A percentile compares a stretch with the other conserved stretches of the same genome.
These are phyloP conservation scores for Chlamydomonas schloesseri DNA, from an alignment of 139 green algal species.

Conservation along the genomic window DNA sequence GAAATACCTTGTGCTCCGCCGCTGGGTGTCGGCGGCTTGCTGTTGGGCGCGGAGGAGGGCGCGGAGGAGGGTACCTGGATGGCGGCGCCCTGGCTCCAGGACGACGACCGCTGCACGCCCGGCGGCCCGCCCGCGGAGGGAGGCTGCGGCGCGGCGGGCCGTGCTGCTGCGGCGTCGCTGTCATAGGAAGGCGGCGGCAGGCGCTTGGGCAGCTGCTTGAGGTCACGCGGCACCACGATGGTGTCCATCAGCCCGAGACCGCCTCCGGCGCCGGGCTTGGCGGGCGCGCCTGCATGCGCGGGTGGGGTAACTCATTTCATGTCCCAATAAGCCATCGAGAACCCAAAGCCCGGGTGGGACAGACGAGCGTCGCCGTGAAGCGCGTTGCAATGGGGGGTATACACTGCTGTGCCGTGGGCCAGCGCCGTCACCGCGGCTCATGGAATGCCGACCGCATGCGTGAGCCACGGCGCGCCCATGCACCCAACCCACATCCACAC, in stretches of 20 bases:
- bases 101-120: background rate
- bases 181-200: conserved; percentile 67
- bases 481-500: too few species aligned
- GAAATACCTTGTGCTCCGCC: background rate
- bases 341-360: too few species aligned
- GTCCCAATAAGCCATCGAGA: too few species aligned
- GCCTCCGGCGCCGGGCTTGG: background rate
- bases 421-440: too few species aligned
- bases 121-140: background rate
- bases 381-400: too few species aligned
- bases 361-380: too few species aligned
- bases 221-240: conserved; percentile 66
- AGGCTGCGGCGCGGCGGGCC: background rate
- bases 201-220: conserved; percentile 54
- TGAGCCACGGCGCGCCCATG: too few species aligned
- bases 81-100: background rate
- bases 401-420: too few species aligned
- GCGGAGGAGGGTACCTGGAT: background rate
- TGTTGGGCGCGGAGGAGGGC: background rate
- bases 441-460: too few species aligned
- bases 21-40: background rate
- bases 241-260: conserved; percentile 56
- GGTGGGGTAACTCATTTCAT: background rate
- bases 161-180: background rate
- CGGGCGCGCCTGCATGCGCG: background rate